A percentile compares a stretch with the other conserved stretches of the same genome.
Evolutionary conservation across 495 filamentous ascomycete genomes (phyloP).

Genomic region (Clohesyomyces aquaticus): DNA sequence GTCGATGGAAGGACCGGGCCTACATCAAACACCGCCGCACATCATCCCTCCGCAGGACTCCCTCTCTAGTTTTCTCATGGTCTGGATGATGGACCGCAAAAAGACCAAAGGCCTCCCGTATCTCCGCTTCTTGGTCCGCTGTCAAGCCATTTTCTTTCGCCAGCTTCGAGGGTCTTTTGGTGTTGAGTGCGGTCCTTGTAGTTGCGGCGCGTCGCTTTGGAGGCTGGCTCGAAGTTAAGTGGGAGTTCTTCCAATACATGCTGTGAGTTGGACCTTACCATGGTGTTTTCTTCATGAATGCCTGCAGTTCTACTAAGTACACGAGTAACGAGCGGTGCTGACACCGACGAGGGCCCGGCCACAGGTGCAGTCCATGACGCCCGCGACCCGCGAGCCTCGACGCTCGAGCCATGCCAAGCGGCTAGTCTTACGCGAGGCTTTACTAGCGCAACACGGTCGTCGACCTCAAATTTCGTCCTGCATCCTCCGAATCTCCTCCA

Average conservation of each 20-base stretch:
- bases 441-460: slow-evolving; percentile 17
- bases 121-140: slow-evolving; percentile 81
- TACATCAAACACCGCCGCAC: slow-evolving; percentile 84
- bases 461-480: slow-evolving; percentile 12
- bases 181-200: slow-evolving; percentile 5
- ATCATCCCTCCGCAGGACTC: slow-evolving; percentile 74
- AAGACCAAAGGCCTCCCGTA: slow-evolving; percentile 83
- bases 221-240: slow-evolving; percentile 40
- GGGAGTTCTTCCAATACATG: neutral
- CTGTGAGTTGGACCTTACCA: slow-evolving; percentile 18
- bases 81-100: slow-evolving; percentile 66
- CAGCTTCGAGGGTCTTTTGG: slow-evolving; percentile 73
- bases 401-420: slow-evolving; percentile 1
- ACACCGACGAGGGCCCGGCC: too few species aligned
- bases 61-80: slow-evolving; percentile 68
- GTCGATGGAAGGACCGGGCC: slow-evolving; percentile 34
- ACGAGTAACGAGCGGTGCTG: too few species aligned
- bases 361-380: slow-evolving; percentile 11
- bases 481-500: neutral
- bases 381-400: neutral
- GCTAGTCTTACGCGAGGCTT: neutral
- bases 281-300: too few species aligned
- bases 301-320: too few species aligned
- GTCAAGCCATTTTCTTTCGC: slow-evolving; percentile 86
- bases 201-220: slow-evolving; percentile 47